These are phyloP conservation scores for Teunomyces cretensis DNA, from an alignment of 805 yeast genomes.

Conservation along the genomic window DNA sequence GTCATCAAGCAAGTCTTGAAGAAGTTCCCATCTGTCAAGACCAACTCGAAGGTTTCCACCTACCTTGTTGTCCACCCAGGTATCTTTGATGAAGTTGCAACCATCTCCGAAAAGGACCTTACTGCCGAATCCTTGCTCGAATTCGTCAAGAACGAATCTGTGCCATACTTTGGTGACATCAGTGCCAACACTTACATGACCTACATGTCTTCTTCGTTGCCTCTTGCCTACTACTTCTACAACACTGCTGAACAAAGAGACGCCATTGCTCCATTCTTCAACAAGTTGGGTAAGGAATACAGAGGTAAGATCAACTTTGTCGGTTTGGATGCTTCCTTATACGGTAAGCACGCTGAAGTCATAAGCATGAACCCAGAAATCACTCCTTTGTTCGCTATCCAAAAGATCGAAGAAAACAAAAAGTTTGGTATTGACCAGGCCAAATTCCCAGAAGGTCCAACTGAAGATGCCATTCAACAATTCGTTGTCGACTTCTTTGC, in stretches of 20 bases:
- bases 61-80: constrained; percentile 50
- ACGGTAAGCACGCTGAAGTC: constrained; percentile 83
- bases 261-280: constrained; percentile 50
- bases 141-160: constrained; percentile 60
- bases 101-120: constrained; percentile 39
- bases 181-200: constrained; percentile 72
- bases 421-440: constrained; percentile 79
- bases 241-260: constrained; percentile 64
- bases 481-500: constrained; percentile 63
- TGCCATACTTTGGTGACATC: constrained; percentile 87
- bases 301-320: constrained; percentile 85
- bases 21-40: constrained; percentile 24
- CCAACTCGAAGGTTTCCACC: constrained; percentile 25
- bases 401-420: constrained; percentile 62
- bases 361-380: constrained; percentile 80
- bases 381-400: constrained; percentile 85
- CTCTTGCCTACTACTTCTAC: constrained; percentile 89
- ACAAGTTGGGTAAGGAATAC: constrained; percentile 65
- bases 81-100: constrained; percentile 44
- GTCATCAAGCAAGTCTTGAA: constrained; percentile 40
- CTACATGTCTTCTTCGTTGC: constrained; percentile 71
- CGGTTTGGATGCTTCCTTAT: constrained; percentile 78
- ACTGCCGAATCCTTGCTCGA: constrained; percentile 36
- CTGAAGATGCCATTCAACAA: constrained; percentile 48
- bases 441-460: constrained; percentile 45